Evolutionary conservation across 805 yeast genomes (phyloP).

Genomic region (Dipodascus albidus): DNA sequence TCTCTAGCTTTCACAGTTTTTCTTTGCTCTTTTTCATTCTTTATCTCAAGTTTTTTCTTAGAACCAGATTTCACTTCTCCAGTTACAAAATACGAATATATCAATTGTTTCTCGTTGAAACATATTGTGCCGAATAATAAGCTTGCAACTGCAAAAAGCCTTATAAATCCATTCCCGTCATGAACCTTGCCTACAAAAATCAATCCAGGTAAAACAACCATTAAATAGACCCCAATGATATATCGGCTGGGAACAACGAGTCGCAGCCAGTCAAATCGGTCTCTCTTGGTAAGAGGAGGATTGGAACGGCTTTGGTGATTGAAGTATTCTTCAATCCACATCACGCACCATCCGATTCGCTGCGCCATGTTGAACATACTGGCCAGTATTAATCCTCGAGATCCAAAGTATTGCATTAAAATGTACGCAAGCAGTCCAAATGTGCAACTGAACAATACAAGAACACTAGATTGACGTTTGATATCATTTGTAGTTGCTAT

Average conservation of each 20-base stretch:
- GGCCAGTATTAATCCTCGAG: slow-evolving; percentile 64
- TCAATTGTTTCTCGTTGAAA: background rate
- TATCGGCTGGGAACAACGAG: background rate
- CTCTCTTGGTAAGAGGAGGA: background rate
- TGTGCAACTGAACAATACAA: slow-evolving; percentile 55
- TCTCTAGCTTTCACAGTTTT: background rate
- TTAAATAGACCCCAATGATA: background rate
- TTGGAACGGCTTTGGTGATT: background rate
- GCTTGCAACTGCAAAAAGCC: background rate
- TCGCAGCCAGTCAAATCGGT: background rate
- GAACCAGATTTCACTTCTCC: background rate
- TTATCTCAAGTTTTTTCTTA: background rate
- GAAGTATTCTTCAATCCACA: slow-evolving; percentile 35
- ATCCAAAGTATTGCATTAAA: slow-evolving; percentile 46
- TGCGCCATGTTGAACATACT: slow-evolving; percentile 66
- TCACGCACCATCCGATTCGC: slow-evolving; percentile 57
- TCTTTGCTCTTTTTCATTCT: background rate
- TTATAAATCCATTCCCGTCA: background rate
- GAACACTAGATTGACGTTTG: slow-evolving; percentile 50
- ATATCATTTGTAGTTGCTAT: slow-evolving; percentile 50
- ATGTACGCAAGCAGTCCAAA: slow-evolving; percentile 48
- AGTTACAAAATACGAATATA: background rate
- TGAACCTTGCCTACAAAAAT: background rate
- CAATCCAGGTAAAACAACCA: background rate
- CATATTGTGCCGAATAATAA: background rate